Evolutionary conservation across 164 flowering plant species (phyloP), one percentile per base, ranked within the genome.

Genomic region (Berberis thunbergii): DNA sequence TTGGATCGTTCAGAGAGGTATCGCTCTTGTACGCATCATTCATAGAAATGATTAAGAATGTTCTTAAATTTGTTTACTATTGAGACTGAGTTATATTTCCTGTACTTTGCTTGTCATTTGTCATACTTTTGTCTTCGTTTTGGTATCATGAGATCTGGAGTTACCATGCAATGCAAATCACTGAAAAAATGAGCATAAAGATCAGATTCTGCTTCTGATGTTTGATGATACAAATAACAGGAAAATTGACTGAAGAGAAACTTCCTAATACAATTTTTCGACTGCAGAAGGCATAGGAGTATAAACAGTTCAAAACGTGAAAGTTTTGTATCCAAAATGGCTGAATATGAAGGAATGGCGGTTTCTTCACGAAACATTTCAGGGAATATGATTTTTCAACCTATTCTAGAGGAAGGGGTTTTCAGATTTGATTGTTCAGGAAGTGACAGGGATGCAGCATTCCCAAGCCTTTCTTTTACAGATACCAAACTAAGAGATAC

Each of bases 351-450:
- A 64, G 73, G 64, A 41, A 64, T 66, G 46, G 54, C 65, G 13
- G 74, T 65, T 26, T n/a, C n/a, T n/a, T n/a, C n/a, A n/a, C n/a
- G n/a, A 52, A 67, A 44, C 43, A 64, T 54, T 12, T 67, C 83
- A 5, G 82, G 94, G 49, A 67, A 72, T 10, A 93, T 93, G 98
- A 64, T 86, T 66, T 93, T 72, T 73, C 82, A 82, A 73, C 86
- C 94, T 38, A 76, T 93, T 38, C 66, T 93, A 64, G 97, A 86
- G 75, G 90, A 93, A 57, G 90, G 96, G 40, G 83, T 93, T 63
- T 93, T 90, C 74, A 77, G 98, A 41, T 93, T 93, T 81, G 97
- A 93, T 73, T 88, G 92, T 72, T 88, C 91, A 61, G 74, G 64
- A 41, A 75, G 70, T 67, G 92, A 80, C 73, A 83, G 85, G 70